phyloP scores from a whole-genome alignment of 2,329 filamentous ascomycete genomes.

The Penicillium sumatraense region DNA sequence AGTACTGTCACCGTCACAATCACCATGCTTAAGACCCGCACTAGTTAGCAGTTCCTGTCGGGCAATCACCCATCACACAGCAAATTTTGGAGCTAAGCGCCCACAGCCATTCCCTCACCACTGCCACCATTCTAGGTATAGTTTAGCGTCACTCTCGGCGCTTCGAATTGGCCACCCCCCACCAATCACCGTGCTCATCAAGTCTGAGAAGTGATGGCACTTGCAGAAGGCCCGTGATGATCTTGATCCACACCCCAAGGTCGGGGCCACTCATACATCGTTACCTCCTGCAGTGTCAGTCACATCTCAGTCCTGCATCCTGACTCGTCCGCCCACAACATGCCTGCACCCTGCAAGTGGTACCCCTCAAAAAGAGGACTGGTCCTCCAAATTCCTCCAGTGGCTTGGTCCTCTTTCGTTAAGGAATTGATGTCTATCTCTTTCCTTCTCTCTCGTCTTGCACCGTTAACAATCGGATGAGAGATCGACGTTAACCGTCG shows the following conservation, averaged over 20 bases:
- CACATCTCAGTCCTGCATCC: slow-evolving; percentile 33
- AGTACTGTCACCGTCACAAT: neutral
- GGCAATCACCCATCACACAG: slow-evolving; percentile 11
- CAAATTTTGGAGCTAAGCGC: slow-evolving; percentile 31
- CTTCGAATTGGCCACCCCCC: slow-evolving; percentile 28
- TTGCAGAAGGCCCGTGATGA: slow-evolving; percentile 35
- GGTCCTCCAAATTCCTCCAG: slow-evolving; percentile 26
- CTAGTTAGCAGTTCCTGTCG: neutral
- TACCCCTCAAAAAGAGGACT: slow-evolving; percentile 38
- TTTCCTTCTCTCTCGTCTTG: slow-evolving; percentile 3
- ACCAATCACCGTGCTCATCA: slow-evolving; percentile 30
- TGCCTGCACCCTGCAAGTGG: slow-evolving; percentile 18
- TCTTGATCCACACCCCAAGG: slow-evolving; percentile 18
- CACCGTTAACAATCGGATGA: neutral
- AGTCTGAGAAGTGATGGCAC: slow-evolving; percentile 33
- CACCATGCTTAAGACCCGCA: slow-evolving; percentile 3
- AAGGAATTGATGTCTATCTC: slow-evolving; percentile 14
- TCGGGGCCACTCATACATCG: slow-evolving; percentile 18
- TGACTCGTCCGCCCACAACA: slow-evolving; percentile 32
- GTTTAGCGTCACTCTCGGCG: slow-evolving; percentile 35
- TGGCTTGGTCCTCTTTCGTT: slow-evolving; percentile 22
- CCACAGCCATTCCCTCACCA: slow-evolving; percentile 8
- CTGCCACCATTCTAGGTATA: slow-evolving; percentile 17
- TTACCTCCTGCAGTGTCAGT: slow-evolving; percentile 33
- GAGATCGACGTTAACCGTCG: slow-evolving; percentile 11